phyloP scores from a whole-genome alignment of 441 rosid species.

The Pelargonium australe region DNA sequence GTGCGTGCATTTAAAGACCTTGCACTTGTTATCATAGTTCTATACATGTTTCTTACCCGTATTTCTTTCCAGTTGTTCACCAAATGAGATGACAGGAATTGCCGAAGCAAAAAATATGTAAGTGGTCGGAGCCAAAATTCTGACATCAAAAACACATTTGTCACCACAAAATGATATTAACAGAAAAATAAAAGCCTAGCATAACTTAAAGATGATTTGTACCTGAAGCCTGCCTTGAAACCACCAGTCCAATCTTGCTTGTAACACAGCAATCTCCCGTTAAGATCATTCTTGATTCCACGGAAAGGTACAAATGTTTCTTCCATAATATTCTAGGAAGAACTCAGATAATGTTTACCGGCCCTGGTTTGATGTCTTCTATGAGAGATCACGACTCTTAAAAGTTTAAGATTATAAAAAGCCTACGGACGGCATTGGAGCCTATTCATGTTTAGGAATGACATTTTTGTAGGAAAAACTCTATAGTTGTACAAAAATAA shows the following conservation, averaged over 20 bases:
- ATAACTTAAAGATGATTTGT: neutral
- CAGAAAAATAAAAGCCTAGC: neutral
- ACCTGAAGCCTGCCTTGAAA: slow-evolving; percentile 48
- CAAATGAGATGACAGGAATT: slow-evolving; percentile 75
- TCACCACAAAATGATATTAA: neutral
- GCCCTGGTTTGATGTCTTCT: neutral
- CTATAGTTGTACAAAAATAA: neutral
- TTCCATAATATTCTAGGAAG: slow-evolving; percentile 38
- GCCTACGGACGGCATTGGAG: neutral
- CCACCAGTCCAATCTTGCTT: slow-evolving; percentile 64
- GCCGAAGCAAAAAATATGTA: slow-evolving; percentile 79
- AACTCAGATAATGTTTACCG: neutral
- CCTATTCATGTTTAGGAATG: neutral
- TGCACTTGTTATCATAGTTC: neutral
- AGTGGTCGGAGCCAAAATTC: slow-evolving; percentile 12
- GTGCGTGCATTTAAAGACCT: neutral
- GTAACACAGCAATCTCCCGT: slow-evolving; percentile 42
- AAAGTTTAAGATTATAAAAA: neutral
- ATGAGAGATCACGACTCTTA: neutral
- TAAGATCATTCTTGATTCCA: slow-evolving; percentile 69
- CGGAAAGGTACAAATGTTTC: slow-evolving; percentile 75
- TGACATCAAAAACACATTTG: neutral
- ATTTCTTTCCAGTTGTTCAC: slow-evolving; percentile 65
- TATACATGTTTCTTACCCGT: slow-evolving; percentile 33
- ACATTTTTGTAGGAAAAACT: neutral